Percentiles rank a stretch among this genome's conserved stretches.
These are phyloP conservation scores for Eleusine indica DNA, from an alignment of 176 grass and related monocot species.

Conservation along the genomic window DNA sequence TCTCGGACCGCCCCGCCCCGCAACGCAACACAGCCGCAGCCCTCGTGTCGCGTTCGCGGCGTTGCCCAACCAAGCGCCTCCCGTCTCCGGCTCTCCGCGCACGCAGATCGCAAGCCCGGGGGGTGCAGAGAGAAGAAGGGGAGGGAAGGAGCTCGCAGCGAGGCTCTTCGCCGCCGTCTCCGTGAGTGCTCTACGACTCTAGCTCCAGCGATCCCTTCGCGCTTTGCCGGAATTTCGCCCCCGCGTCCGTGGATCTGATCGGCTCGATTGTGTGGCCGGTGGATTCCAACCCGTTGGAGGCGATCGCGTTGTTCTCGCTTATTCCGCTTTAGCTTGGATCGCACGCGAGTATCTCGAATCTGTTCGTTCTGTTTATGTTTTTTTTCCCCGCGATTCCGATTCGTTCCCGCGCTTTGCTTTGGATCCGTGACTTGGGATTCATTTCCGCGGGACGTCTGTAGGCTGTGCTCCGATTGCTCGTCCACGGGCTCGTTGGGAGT, in stretches of 20 bases:
- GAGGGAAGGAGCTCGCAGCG: neutral
- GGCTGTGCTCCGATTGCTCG: neutral
- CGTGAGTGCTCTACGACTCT: conserved; percentile 23
- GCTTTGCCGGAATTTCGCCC: neutral
- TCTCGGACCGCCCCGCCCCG: neutral
- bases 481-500: neutral
- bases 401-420: neutral
- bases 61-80: conserved; percentile 4
- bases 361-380: neutral
- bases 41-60: conserved; percentile 5
- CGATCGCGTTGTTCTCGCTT: neutral
- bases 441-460: neutral
- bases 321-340: conserved; percentile 16
- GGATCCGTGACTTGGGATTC: conserved; percentile 6
- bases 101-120: conserved; percentile 22
- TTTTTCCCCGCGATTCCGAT: conserved; percentile 24
- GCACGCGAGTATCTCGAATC: conserved; percentile 1
- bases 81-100: conserved; percentile 16
- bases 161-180: neutral
- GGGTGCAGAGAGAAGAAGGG: neutral
- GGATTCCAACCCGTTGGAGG: neutral
- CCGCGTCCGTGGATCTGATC: conserved; percentile 39
- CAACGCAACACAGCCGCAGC: neutral
- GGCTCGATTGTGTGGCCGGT: neutral
- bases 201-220: neutral